These are phyloP conservation scores for Discostella stelligera DNA, from an alignment of 352 stramenopile species.

Conservation along the genomic window DNA sequence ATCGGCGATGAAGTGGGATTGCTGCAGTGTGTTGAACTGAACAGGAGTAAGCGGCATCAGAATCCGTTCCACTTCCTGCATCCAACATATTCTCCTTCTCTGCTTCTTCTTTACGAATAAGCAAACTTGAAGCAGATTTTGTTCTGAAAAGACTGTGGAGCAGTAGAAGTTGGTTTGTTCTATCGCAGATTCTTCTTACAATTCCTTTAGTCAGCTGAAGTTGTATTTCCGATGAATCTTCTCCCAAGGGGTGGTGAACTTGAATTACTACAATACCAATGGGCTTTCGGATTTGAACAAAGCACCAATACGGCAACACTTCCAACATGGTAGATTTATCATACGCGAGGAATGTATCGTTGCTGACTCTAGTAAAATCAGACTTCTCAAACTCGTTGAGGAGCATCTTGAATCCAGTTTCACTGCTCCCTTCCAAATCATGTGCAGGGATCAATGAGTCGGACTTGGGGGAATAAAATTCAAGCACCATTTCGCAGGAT, in stretches of 20 bases:
- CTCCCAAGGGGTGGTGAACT: slow-evolving; percentile 71
- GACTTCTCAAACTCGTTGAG: slow-evolving; percentile 47
- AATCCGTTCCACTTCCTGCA: slow-evolving; percentile 8
- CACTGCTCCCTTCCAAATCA: slow-evolving; percentile 48
- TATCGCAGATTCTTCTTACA: slow-evolving; percentile 50
- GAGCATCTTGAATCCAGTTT: slow-evolving; percentile 62
- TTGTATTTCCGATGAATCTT: slow-evolving; percentile 43
- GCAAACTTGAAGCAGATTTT: slow-evolving; percentile 55
- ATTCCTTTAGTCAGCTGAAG: slow-evolving; percentile 36
- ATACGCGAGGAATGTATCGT: slow-evolving; percentile 54
- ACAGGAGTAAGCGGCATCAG: slow-evolving; percentile 50
- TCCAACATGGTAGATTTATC: slow-evolving; percentile 27
- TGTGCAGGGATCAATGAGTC: slow-evolving; percentile 62
- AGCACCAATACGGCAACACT: slow-evolving; percentile 71
- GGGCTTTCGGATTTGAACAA: slow-evolving; percentile 52
- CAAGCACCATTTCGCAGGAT: slow-evolving; percentile 52
- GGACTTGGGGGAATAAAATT: slow-evolving; percentile 69
- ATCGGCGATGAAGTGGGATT: slow-evolving; percentile 67
- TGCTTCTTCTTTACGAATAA: slow-evolving; percentile 52
- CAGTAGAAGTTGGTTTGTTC: slow-evolving; percentile 71
- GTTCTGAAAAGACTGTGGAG: slow-evolving; percentile 72
- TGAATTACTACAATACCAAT: slow-evolving; percentile 54
- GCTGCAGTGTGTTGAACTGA: slow-evolving; percentile 57
- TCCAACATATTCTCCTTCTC: slow-evolving; percentile 13
- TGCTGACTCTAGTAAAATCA: slow-evolving; percentile 39